Base-by-base conservation (phyloP, 306 rosid genomes). In the Trifolium subterraneum region DNA sequence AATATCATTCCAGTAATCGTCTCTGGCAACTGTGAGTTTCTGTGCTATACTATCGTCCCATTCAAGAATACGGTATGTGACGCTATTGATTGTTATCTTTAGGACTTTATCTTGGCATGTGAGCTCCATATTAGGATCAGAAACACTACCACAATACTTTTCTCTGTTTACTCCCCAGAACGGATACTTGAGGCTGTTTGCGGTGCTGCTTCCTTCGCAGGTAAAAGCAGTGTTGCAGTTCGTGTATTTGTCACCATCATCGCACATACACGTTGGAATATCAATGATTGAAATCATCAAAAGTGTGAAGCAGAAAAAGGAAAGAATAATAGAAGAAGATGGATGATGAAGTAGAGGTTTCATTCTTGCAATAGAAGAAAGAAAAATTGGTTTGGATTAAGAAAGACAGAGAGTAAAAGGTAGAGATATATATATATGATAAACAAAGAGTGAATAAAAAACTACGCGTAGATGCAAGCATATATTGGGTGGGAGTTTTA, bases 81-180 rank as follows among this genome's bases (percentile, higher is more conserved):
- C 13, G 3, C 1, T 0, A 8, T 12, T 3, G 23, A 85, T 11
- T 23, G 14, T 67, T 1, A 82, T 54, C 33, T 29, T 79, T 10
- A 70, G n/a, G 7, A 38, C 20, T 0, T 0, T 0, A 0, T 0
- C 1, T 33, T 82, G 38, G 31, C 88, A 85, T 7, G 1, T 16
- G 23, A 75, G 59, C 4, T 61, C 0, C 35, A 16, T 44, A 0
- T 62, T 16, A 15, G 74, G 23, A 65, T 22, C 35, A 12, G 1
- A 0, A 2, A 1, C 38, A 7, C 88, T 82, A 11, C 88, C 84
- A 11, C 88, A 85, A 11, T 68, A 29, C 0, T 4, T 0, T 6
- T 10, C 10, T 76, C 84, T 79, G 22, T 38, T 33, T n/a, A 0
- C 41, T n/a, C 84, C 88, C 77, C 69, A 76, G 54, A 85, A 85